A percentile compares a stretch with the other conserved stretches of the same genome.
Conservation (phyloP, 1,139 yeast genomes). For the Insectozyma bohioensis region DNA sequence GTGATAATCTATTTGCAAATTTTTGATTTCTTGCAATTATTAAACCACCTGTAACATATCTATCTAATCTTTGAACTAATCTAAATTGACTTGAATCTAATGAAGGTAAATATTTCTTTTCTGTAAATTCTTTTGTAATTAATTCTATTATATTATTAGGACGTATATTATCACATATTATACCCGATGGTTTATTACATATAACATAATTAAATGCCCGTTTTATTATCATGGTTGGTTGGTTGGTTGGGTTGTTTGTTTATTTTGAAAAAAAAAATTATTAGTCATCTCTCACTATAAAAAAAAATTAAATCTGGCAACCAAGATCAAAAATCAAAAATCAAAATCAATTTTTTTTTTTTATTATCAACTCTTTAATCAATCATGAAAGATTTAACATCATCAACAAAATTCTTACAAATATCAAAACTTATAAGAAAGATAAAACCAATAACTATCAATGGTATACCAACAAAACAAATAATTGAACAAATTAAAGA, state of each 20-base stretch:
- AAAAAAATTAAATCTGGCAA: no score
- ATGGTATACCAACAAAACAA: conserved; percentile 26
- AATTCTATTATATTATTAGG: conserved; percentile 6
- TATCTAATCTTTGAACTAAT: conserved; percentile 24
- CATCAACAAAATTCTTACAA: conserved; percentile 22
- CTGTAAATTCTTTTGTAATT: conserved; percentile 6
- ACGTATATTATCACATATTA: conserved; percentile 18
- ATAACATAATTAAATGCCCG: conserved; percentile 20
- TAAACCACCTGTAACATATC: conserved; percentile 27
- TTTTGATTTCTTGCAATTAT: conserved; percentile 21
- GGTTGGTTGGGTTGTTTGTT: no score
- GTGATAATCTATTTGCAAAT: conserved; percentile 16
- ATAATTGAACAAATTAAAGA: conserved; percentile 19
- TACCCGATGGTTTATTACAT: conserved; percentile 25
- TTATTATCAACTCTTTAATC: no score
- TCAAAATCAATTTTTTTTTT: no score
- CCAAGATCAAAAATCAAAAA: no score
- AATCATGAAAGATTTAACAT: conserved; percentile 17
- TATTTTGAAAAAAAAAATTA: background rate
- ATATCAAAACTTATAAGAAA: conserved; percentile 28
- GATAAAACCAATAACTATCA: conserved; percentile 33
- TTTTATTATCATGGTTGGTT: conserved; percentile 17
- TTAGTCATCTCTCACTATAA: no score
- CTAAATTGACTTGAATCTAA: conserved; percentile 17
- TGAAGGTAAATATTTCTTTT: conserved; percentile 6